Conservation (phyloP, 2,329 filamentous ascomycete genomes). For the Cladophialophora psammophila region DNA sequence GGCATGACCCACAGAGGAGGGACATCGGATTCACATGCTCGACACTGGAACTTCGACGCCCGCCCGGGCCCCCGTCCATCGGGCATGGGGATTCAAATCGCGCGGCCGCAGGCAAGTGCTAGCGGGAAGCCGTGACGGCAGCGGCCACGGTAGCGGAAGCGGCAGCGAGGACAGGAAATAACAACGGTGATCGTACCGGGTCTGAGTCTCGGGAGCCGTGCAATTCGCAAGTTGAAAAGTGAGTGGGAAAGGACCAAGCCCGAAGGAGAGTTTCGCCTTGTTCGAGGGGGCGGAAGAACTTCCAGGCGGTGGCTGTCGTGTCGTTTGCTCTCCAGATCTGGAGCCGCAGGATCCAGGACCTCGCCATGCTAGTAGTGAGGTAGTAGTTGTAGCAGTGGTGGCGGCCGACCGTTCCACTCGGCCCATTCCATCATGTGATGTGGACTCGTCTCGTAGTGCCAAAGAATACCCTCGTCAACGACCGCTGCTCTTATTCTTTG, state of each 20-base stretch:
- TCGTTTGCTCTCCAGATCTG: not conserved
- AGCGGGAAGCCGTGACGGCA: too few relatives aligned
- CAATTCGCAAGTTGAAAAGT: not conserved
- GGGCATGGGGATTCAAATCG: too few relatives aligned
- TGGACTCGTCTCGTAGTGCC: not conserved
- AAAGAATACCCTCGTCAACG: not conserved
- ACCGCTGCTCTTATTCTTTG: not conserved
- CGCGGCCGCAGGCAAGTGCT: too few relatives aligned
- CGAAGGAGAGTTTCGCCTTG: not conserved
- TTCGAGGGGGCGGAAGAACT: not conserved
- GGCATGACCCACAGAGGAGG: too few relatives aligned
- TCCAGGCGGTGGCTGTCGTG: not conserved
- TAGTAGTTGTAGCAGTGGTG: not conserved
- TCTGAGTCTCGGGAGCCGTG: not conserved
- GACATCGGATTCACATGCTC: too few relatives aligned
- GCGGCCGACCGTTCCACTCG: not conserved
- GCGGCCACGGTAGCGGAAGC: too few relatives aligned
- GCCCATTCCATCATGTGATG: not conserved
- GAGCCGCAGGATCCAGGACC: not conserved
- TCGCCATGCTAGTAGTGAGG: not conserved
- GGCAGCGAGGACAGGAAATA: too few relatives aligned
- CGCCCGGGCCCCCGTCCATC: too few relatives aligned
- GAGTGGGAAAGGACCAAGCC: not conserved
- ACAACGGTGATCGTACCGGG: too few relatives aligned
- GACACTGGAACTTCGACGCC: too few relatives aligned